Percentiles rank a stretch among this genome's conserved stretches.
phyloP scores from a whole-genome alignment of 805 yeast species.

The Saturnispora zaruensis region DNA sequence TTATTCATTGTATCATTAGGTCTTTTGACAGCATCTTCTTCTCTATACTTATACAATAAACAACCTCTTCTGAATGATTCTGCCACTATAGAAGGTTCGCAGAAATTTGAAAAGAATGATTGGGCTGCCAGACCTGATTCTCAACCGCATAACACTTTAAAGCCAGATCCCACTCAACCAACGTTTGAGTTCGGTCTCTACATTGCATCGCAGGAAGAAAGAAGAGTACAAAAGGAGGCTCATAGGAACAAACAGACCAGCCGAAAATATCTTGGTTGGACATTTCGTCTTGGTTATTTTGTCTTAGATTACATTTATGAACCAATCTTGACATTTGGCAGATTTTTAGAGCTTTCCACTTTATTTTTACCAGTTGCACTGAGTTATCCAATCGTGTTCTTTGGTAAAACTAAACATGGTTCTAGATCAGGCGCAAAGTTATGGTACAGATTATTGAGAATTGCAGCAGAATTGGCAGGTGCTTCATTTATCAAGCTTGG shows the following conservation, averaged over 20 bases:
- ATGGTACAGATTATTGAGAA: conserved; percentile 64
- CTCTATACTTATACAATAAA: conserved; percentile 1
- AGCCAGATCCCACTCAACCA: conserved; percentile 42
- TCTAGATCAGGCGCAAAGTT: conserved; percentile 53
- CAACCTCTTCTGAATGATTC: background rate
- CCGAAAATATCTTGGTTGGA: conserved; percentile 21
- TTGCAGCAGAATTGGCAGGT: conserved; percentile 76
- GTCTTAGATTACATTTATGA: conserved; percentile 52
- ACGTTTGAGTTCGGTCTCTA: conserved; percentile 66
- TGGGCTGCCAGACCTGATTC: conserved; percentile 10
- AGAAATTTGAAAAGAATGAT: conserved; percentile 10
- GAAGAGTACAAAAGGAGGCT: conserved; percentile 29
- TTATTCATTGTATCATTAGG: background rate
- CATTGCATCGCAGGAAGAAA: conserved; percentile 50
- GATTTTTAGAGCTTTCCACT: conserved; percentile 60
- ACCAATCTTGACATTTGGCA: conserved; percentile 56
- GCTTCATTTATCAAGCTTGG: conserved; percentile 89
- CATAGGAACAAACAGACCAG: conserved; percentile 27
- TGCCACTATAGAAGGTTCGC: conserved; percentile 10
- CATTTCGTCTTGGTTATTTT: conserved; percentile 35
- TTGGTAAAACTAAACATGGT: conserved; percentile 37
- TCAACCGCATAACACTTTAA: conserved; percentile 28
- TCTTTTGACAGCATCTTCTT: background rate
- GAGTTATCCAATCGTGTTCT: conserved; percentile 52
- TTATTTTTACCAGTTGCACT: conserved; percentile 65